These are phyloP conservation scores for Jackrogersella minutella DNA, from an alignment of 495 filamentous ascomycete genomes.

Conservation along the genomic window DNA sequence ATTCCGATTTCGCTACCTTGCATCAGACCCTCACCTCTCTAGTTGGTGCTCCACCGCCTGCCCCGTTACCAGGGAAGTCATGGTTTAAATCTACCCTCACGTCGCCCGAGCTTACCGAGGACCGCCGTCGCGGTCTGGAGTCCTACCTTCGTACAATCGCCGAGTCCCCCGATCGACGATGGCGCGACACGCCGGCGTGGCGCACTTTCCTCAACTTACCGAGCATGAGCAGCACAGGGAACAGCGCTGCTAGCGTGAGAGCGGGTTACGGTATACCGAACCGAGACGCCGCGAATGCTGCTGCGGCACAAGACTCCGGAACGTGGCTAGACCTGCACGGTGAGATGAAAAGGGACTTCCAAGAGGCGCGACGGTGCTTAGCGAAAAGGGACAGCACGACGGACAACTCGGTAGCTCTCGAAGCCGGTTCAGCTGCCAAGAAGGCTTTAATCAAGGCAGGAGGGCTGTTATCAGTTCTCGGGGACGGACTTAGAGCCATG, in stretches of 20 bases:
- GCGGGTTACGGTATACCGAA: constrained; percentile 54
- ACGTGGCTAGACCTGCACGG: constrained; percentile 88
- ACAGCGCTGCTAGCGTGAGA: constrained; percentile 57
- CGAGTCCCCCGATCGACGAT: constrained; percentile 74
- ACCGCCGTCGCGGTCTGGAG: constrained; percentile 78
- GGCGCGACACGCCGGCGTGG: constrained; percentile 88
- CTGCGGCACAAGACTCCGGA: constrained; percentile 73
- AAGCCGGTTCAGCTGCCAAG: constrained; percentile 84
- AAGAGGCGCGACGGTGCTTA: constrained; percentile 79
- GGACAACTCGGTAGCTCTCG: constrained; percentile 63
- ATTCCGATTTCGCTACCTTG: constrained; percentile 87
- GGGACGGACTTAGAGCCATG: constrained; percentile 71
- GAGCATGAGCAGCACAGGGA: constrained; percentile 52
- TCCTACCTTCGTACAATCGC: constrained; percentile 84
- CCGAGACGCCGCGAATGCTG: constrained; percentile 49
- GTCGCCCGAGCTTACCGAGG: constrained; percentile 79
- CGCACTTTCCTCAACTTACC: constrained; percentile 87
- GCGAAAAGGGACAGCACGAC: constrained; percentile 78
- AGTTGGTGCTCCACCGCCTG: constrained; percentile 66
- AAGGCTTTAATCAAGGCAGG: constrained; percentile 78
- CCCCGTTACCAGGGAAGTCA: constrained; percentile 77
- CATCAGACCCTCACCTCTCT: constrained; percentile 72
- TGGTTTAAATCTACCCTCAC: constrained; percentile 84
- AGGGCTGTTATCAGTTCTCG: constrained; percentile 70
- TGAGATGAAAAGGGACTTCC: constrained; percentile 82